These are phyloP conservation scores for Aspergillus aculeatinus DNA, from an alignment of 2,329 filamentous ascomycete genomes.

Conservation along the genomic window DNA sequence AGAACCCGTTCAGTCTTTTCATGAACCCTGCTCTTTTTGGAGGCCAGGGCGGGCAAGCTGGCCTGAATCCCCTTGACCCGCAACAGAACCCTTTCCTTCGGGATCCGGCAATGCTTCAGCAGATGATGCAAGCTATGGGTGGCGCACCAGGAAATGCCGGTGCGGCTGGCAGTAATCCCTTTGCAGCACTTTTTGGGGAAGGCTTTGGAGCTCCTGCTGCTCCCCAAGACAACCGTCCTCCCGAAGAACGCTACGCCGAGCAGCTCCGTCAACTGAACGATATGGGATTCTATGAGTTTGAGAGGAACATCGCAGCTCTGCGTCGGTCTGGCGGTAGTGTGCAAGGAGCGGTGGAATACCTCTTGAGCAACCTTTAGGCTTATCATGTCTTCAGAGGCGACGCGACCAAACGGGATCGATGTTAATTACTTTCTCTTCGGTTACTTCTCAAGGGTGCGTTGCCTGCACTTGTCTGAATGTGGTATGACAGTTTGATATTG, in stretches of 20 bases:
- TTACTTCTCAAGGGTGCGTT: neutral
- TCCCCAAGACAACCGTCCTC: conserved; percentile 78
- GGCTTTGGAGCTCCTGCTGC: conserved; percentile 48
- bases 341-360: conserved; percentile 65
- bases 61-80: conserved; percentile 48
- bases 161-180: conserved; percentile 43
- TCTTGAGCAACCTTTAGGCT: conserved; percentile 27
- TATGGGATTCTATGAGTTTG: conserved; percentile 98
- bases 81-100: conserved; percentile 57
- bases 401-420: conserved; percentile 28
- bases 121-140: conserved; percentile 55
- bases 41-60: conserved; percentile 30
- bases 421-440: neutral
- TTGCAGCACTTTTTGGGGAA: conserved; percentile 53
- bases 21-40: conserved; percentile 52
- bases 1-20: conserved; percentile 68
- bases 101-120: conserved; percentile 58
- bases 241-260: conserved; percentile 87
- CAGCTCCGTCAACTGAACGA: conserved; percentile 93
- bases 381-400: neutral
- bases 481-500: conserved; percentile 5
- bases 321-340: conserved; percentile 89
- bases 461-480: conserved; percentile 3
- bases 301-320: conserved; percentile 84
- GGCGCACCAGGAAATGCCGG: conserved; percentile 37